phyloP scores from a whole-genome alignment of 805 yeast species.

The Brettanomyces custersianus region DNA sequence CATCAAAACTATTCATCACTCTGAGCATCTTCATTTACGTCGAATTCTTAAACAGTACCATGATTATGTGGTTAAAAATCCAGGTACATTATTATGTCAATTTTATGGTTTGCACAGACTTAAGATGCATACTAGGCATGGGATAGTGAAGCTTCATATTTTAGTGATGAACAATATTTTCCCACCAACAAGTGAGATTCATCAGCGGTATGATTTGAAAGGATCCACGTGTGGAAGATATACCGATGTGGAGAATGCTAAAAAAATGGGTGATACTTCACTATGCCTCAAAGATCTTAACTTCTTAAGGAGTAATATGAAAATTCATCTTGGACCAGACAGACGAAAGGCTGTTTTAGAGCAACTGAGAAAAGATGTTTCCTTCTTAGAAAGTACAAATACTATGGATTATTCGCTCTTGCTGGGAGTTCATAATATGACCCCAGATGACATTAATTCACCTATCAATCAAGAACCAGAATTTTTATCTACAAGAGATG shows the following conservation, averaged over 20 bases:
- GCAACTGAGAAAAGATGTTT: constrained; percentile 72
- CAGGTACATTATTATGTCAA: constrained; percentile 87
- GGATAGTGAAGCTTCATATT: constrained; percentile 67
- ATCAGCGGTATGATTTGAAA: constrained; percentile 79
- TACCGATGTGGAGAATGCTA: constrained; percentile 32
- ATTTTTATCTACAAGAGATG: constrained; percentile 8
- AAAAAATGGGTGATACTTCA: constrained; percentile 22
- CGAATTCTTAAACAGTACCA: constrained; percentile 68
- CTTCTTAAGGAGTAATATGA: constrained; percentile 63
- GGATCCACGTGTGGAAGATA: constrained; percentile 84
- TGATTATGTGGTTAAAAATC: constrained; percentile 70
- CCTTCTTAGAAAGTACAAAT: constrained; percentile 60
- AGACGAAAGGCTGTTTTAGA: constrained; percentile 50
- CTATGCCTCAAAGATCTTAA: constrained; percentile 77
- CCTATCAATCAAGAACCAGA: constrained; percentile 16
- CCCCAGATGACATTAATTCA: constrained; percentile 34
- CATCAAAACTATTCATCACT: constrained; percentile 89
- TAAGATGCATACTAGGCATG: constrained; percentile 63
- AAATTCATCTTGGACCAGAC: constrained; percentile 66
- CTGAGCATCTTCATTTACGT: constrained; percentile 82
- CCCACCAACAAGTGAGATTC: constrained; percentile 87
- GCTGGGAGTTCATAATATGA: constrained; percentile 77
- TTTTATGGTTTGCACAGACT: constrained; percentile 93
- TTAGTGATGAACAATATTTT: constrained; percentile 95
- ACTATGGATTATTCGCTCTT: constrained; percentile 94